phyloP scores from a whole-genome alignment of 164 flowering plant species.

The Chimonanthus praecox region DNA sequence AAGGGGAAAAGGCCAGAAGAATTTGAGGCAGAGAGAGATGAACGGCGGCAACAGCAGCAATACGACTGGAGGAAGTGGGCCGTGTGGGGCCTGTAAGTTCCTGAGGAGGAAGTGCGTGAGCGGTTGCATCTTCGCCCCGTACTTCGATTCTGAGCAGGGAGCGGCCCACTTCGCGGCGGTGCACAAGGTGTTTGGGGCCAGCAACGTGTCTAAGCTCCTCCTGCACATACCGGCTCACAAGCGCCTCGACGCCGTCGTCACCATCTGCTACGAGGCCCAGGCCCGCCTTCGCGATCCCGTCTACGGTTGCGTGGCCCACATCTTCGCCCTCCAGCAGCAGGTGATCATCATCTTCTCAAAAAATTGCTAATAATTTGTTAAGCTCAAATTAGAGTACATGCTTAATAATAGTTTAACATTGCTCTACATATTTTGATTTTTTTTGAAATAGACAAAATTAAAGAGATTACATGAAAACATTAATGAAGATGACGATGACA shows the following conservation, averaged over 20 bases:
- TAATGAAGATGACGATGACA: background rate
- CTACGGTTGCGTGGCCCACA: constrained; percentile 86
- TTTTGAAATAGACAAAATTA: background rate
- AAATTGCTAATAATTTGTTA: too few relatives aligned
- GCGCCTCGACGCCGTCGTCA: constrained; percentile 82
- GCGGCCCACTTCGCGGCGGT: constrained; percentile 92
- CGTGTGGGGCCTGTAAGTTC: constrained; percentile 97
- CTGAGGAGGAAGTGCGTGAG: constrained; percentile 78
- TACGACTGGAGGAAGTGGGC: constrained; percentile 50
- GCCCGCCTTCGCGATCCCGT: constrained; percentile 86
- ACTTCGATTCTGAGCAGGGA: constrained; percentile 93
- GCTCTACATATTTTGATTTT: background rate
- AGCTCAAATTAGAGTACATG: background rate
- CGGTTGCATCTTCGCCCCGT: constrained; percentile 91
- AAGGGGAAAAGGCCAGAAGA: background rate
- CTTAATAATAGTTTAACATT: background rate
- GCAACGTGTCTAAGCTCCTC: constrained; percentile 88
- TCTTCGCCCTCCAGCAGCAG: constrained; percentile 92
- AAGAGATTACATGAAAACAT: background rate
- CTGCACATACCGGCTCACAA: constrained; percentile 63
- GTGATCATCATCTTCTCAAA: constrained; percentile 20
- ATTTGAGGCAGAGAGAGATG: background rate
- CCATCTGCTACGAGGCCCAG: constrained; percentile 92
- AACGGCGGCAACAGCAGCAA: constrained; percentile 26
- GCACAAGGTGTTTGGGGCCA: constrained; percentile 95